Base-by-base conservation (phyloP, 306 rosid species). In the Acacia crassicarpa region DNA sequence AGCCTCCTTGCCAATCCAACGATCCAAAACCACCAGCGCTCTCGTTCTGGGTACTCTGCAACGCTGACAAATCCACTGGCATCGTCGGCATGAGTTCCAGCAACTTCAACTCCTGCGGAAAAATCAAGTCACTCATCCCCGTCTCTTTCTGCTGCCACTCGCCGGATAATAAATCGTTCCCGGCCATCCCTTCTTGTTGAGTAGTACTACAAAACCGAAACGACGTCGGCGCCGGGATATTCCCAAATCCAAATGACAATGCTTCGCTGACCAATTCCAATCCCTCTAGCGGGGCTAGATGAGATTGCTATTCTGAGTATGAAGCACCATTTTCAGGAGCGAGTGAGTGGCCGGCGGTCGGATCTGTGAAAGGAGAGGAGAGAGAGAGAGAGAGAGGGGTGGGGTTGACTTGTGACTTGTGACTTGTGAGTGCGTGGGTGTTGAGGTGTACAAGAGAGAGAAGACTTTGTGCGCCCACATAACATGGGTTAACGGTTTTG, bases 1-100 rank as follows among this genome's bases (percentile, higher is more conserved):
- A 89, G 32, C 77, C 68, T 4, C 88, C 68, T 14, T 93, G 90
- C 99, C 98, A 95, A 86, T 95, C 99, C 82, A 93, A 82, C 86
- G 94, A 48, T 82, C 95, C 99, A 38, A 90, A 93, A 25, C 87
- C 89, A 5, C 84, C 88, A 35, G 5, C 3, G 61, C 82, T 83
- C 53, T 43, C 80, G 15, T 79, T 67, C 88, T 92, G 87, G 32
- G 38, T 35, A 35, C 43, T 79, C 14, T 89, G 88, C 49, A 87
- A 61, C 56, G 67, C 76, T 16, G 91, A 88, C 68, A 93, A 83
- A 87, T 94, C 97, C 11, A 86, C 89, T 27, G 83, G 81, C 23
- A 32, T 80, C 89, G 89, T 71, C 81, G 82, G 95, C 11, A 82
- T 81, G 76, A 89, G 78, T 25, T 85, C 95, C 79, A 87, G 87